phyloP scores from a whole-genome alignment of 2,329 filamentous ascomycete genomes.

The Monilinia vaccinii-corymbosi region DNA sequence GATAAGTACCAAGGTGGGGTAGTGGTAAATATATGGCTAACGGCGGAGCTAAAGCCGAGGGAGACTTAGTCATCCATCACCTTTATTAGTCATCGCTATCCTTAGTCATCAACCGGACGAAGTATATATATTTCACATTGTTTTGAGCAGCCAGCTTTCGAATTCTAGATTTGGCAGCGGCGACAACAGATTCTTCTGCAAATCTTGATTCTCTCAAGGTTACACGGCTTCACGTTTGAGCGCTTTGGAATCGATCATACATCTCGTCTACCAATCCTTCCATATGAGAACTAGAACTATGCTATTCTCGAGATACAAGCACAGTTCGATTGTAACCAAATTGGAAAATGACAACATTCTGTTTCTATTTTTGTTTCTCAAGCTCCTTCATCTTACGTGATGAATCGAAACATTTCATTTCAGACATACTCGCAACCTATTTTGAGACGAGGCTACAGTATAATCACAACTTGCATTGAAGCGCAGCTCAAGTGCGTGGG shows the following conservation, averaged over 20 bases:
- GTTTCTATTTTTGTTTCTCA: slow-evolving; percentile 9
- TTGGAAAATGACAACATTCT: background rate
- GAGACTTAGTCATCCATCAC: no score
- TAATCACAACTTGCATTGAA: background rate
- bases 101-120: no score
- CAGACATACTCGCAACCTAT: slow-evolving; percentile 12
- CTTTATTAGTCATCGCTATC: no score
- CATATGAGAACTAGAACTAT: background rate
- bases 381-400: slow-evolving; percentile 9
- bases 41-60: no score
- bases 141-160: background rate
- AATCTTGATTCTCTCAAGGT: background rate
- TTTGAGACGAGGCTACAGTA: slow-evolving; percentile 14
- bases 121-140: background rate
- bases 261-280: background rate
- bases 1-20: no score
- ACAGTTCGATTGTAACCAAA: background rate
- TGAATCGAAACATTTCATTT: background rate
- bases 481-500: background rate
- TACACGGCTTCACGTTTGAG: background rate
- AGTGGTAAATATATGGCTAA: no score
- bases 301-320: background rate
- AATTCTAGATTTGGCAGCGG: background rate
- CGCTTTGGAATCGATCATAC: background rate
- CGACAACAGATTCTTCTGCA: background rate